These are phyloP conservation scores for Ajuga chamaepitys DNA, from an alignment of 257 asterid species.

Conservation along the genomic window DNA sequence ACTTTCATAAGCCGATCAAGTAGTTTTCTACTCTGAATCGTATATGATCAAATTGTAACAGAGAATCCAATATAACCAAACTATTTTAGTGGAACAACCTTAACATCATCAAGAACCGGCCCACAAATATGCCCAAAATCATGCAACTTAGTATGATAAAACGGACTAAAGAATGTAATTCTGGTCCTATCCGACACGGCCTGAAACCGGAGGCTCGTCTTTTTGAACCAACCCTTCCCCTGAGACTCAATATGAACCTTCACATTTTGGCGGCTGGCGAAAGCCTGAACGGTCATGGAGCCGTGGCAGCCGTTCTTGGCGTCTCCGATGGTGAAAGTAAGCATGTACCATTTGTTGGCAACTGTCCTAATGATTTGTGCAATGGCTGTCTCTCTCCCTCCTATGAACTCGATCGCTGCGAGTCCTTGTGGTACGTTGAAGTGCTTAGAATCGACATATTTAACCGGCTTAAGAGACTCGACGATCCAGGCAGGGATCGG, in stretches of 20 bases:
- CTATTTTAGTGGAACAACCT: constrained; percentile 48
- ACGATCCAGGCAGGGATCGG: constrained; percentile 78
- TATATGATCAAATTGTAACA: too few relatives aligned
- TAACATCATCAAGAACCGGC: constrained; percentile 68
- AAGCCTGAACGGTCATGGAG: constrained; percentile 53
- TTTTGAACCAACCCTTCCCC: constrained; percentile 53
- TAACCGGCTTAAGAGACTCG: constrained; percentile 52
- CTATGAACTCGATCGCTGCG: constrained; percentile 64
- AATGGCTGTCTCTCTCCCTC: constrained; percentile 76
- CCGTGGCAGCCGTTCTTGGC: constrained; percentile 67
- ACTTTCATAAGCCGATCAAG: too few relatives aligned
- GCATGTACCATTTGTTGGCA: constrained; percentile 37
- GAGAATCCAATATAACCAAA: too few relatives aligned
- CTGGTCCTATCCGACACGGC: constrained; percentile 41
- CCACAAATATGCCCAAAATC: constrained; percentile 64
- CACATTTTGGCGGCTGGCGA: constrained; percentile 34
- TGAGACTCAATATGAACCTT: constrained; percentile 33
- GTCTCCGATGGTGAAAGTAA: constrained; percentile 59
- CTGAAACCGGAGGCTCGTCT: constrained; percentile 36
- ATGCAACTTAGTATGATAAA: constrained; percentile 45
- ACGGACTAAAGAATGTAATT: constrained; percentile 50
- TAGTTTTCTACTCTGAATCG: too few relatives aligned
- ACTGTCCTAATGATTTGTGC: constrained; percentile 48
- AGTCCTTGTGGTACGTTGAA: constrained; percentile 55
- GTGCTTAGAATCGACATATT: constrained; percentile 60